phyloP scores from a whole-genome alignment of 2,329 filamentous ascomycete genomes.

The Xylariaceae sp. region DNA sequence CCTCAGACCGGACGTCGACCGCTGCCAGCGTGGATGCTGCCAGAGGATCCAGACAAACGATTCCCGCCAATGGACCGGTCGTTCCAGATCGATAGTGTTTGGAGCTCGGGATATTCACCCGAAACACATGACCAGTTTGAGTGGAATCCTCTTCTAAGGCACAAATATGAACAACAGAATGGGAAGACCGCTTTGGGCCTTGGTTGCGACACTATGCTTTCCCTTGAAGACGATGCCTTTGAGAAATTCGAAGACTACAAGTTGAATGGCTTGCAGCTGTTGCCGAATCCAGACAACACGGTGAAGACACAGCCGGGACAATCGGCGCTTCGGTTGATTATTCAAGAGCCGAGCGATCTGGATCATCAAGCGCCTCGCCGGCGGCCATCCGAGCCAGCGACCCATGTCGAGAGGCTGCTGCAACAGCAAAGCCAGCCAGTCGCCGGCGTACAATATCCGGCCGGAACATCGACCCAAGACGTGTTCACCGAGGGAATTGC shows the following conservation, averaged over 20 bases:
- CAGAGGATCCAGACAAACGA: not conserved
- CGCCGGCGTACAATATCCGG: too few species aligned
- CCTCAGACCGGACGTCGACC: not conserved
- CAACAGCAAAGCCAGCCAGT: too few species aligned
- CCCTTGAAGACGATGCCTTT: slow-evolving; percentile 3
- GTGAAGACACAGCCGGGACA: not conserved
- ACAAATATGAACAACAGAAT: not conserved
- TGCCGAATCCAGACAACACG: not conserved
- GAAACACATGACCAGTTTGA: slow-evolving; percentile 2
- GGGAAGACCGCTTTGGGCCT: not conserved
- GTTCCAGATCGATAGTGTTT: slow-evolving; percentile 2
- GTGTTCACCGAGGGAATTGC: too few species aligned
- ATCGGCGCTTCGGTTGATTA: not conserved
- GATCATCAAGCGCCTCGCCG: too few species aligned
- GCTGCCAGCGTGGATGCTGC: not conserved
- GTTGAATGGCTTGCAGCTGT: not conserved
- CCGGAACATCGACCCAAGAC: too few species aligned
- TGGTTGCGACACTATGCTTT: slow-evolving; percentile 5
- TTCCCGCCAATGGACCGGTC: slow-evolving; percentile 9
- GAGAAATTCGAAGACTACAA: not conserved
- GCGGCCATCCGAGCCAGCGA: too few species aligned
- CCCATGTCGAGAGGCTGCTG: too few species aligned
- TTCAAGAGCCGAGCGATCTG: not conserved
- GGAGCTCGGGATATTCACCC: slow-evolving; percentile 3
- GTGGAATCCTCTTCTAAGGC: slow-evolving; percentile 14